Base-by-base conservation (phyloP, 2,329 filamentous ascomycete genomes). In the Rutstroemia sp. region DNA sequence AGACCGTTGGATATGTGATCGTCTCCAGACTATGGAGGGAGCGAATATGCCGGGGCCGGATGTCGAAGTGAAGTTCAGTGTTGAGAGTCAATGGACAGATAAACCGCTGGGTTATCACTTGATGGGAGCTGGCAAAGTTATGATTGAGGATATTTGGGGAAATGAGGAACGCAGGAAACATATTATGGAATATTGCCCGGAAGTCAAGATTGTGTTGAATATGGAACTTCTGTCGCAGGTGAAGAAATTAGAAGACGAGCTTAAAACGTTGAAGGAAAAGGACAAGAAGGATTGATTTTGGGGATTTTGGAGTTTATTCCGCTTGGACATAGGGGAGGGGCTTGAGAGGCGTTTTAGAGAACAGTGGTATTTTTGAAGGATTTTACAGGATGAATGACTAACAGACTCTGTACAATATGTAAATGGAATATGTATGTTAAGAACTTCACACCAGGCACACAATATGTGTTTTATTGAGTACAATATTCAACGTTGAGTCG, bases 31-130 rank as follows among this genome's bases (percentile, higher is more conserved):
- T 73, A 74, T 17, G 48, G 68, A 51, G 23, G 64, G 21, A 30
- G 30, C 45, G n/a, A 57, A 56, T n/a, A 57, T 61, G 25, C 55
- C 61, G 25, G 56, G 40, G 17, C 48, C 48, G 63, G 74, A 53
- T 36, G 65, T 52, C 73, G 71, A 30, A 63, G 77, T 38, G 73
- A 76, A 60, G 69, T 74, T 66, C 76, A 74, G 73, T 70, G 76
- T 57, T 36, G 72, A 39, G 75, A 76, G 50, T 75, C 73, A 64
- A 77, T 79, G 66, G 64, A 77, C 64, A 27, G 61, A 63, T 1
- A 56, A 50, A 23, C 78, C 79, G 12, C 76, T 81, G 76, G 79
- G 79, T 48, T 81, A 78, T 65, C 78, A 82, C 66, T 75, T 76
- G 1, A 77, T 76, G 12, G 73, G 74, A 21, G 73, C 73, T 54